A percentile compares a stretch with the other conserved stretches of the same genome.
Conservation (phyloP, 179 eudicot species). For the Drosera spatulata region DNA sequence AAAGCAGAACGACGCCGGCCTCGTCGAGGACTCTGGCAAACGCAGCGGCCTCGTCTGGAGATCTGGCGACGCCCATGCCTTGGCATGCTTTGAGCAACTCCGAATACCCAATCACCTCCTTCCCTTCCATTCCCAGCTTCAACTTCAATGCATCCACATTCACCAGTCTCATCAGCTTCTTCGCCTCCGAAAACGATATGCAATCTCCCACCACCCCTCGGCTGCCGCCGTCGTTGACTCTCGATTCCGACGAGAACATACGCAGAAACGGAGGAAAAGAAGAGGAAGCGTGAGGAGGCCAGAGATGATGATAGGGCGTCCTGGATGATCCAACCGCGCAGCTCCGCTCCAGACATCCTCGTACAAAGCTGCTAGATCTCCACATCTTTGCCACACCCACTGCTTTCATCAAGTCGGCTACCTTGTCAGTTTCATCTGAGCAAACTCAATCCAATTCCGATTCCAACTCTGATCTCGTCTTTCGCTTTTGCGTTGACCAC, state of each 20-base stretch:
- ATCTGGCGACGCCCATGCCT: slow-evolving; percentile 54
- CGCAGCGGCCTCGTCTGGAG: slow-evolving; percentile 46
- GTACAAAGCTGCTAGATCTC: neutral
- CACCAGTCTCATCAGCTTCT: slow-evolving; percentile 70
- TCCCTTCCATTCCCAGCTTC: slow-evolving; percentile 50
- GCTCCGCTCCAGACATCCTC: neutral
- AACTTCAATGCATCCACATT: slow-evolving; percentile 63
- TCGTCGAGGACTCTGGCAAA: slow-evolving; percentile 68
- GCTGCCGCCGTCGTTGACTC: neutral
- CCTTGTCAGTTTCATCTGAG: no score
- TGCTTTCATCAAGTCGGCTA: no score
- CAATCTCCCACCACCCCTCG: slow-evolving; percentile 2
- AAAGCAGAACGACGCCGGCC: slow-evolving; percentile 80
- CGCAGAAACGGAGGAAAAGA: neutral
- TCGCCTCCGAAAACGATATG: slow-evolving; percentile 50
- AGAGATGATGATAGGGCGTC: neutral
- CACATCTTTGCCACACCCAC: neutral
- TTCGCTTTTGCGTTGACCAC: no score
- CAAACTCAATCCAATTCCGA: no score
- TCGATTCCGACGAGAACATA: neutral
- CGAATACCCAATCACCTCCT: slow-evolving; percentile 52
- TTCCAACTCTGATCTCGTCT: no score
- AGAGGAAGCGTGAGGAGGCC: neutral
- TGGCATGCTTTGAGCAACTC: slow-evolving; percentile 56
- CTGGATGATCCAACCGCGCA: neutral